These are phyloP conservation scores for Cicer pinnatifidum DNA, from an alignment of 306 rosid genomes.

Conservation along the genomic window DNA sequence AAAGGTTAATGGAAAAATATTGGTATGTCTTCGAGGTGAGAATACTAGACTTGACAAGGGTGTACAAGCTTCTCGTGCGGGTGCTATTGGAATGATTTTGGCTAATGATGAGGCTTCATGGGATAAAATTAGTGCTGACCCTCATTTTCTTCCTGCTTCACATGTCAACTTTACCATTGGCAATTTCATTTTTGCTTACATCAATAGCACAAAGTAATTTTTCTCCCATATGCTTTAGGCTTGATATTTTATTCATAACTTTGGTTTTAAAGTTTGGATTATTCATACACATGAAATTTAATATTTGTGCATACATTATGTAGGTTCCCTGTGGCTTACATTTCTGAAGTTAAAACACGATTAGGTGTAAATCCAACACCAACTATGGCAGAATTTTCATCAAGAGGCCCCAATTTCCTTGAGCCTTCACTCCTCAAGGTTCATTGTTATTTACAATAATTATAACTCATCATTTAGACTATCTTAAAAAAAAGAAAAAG, in stretches of 20 bases:
- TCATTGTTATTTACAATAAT: background rate
- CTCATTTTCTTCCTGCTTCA: slow-evolving; percentile 63
- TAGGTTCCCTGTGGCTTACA: slow-evolving; percentile 61
- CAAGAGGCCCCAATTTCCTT: slow-evolving; percentile 67
- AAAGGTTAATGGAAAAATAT: slow-evolving; percentile 67
- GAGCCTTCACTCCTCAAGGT: slow-evolving; percentile 69
- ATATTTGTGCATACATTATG: background rate
- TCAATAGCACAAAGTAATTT: slow-evolving; percentile 58
- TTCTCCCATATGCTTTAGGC: background rate
- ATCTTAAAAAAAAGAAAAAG: background rate
- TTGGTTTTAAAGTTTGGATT: background rate
- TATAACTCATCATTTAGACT: background rate
- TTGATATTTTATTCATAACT: background rate
- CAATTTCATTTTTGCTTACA: slow-evolving; percentile 43
- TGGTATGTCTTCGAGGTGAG: slow-evolving; percentile 60
- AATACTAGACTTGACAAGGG: slow-evolving; percentile 49
- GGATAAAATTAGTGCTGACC: slow-evolving; percentile 41
- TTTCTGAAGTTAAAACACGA: slow-evolving; percentile 51
- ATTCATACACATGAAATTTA: background rate
- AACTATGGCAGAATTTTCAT: slow-evolving; percentile 67
- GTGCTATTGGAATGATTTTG: slow-evolving; percentile 76
- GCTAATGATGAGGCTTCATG: slow-evolving; percentile 15
- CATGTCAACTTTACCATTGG: slow-evolving; percentile 51
- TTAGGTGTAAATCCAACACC: slow-evolving; percentile 56
- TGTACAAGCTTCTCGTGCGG: slow-evolving; percentile 44